Percentiles rank a stretch among this genome's conserved stretches.
phyloP scores from a whole-genome alignment of 2,329 filamentous ascomycete species.

The Emericellopsis cladophorae region DNA sequence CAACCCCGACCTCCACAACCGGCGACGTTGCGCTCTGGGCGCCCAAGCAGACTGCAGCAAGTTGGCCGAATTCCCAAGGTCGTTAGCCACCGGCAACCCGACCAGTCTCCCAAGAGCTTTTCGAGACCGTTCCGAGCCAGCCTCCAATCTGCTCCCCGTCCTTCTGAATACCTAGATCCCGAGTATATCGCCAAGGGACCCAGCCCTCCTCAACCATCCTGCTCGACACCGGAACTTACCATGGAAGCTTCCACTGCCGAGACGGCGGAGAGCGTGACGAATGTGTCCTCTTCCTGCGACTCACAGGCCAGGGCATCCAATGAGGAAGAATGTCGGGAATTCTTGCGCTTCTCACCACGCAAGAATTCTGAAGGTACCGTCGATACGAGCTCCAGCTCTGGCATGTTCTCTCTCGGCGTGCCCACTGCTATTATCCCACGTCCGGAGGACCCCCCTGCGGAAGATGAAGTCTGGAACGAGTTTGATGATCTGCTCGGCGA shows the following conservation, averaged over 20 bases:
- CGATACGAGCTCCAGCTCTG: conserved; percentile 48
- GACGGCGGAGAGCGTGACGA: conserved; percentile 16
- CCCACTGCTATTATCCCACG: conserved; percentile 56
- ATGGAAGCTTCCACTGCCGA: conserved; percentile 20
- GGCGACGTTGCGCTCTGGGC: conserved; percentile 1
- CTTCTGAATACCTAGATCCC: conserved; percentile 13
- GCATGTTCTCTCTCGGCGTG: conserved; percentile 44
- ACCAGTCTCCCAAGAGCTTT: conserved; percentile 65
- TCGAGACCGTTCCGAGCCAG: conserved; percentile 65
- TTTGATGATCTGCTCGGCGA: conserved; percentile 82
- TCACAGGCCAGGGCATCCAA: conserved; percentile 6
- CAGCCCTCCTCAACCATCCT: conserved; percentile 7
- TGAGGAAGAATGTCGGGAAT: conserved; percentile 37
- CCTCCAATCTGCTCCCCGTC: conserved; percentile 19
- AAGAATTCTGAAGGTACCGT: conserved; percentile 55
- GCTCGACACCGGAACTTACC: conserved; percentile 22
- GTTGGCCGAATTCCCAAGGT: conserved; percentile 81
- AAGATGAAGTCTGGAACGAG: conserved; percentile 91
- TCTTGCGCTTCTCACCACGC: conserved; percentile 59
- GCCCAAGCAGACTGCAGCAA: conserved; percentile 55
- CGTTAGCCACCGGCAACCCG: conserved; percentile 53
- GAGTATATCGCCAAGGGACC: conserved; percentile 36
- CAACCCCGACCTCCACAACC: too few relatives aligned
- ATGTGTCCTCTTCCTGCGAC: conserved; percentile 15
- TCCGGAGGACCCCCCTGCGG: conserved; percentile 47